phyloP scores from a whole-genome alignment of 306 rosid genomes.

The Purshia tridentata region DNA sequence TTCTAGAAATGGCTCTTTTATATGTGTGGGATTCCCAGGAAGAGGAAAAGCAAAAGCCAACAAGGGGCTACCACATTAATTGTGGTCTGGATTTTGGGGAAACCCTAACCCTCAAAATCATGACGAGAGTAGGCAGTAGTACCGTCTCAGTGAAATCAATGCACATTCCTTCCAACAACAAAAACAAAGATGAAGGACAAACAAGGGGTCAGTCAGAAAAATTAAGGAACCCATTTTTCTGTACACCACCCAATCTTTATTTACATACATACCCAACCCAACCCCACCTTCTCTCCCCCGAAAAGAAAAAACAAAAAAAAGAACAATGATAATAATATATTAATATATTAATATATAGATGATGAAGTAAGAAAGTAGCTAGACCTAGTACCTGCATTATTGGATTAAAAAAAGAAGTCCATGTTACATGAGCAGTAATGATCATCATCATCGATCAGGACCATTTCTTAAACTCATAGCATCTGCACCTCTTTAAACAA shows the following conservation, averaged over 20 bases:
- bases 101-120: conserved; percentile 6
- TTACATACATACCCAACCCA: conserved; percentile 27
- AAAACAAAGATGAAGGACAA: conserved; percentile 68
- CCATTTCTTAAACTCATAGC: conserved; percentile 16
- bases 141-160: conserved; percentile 41
- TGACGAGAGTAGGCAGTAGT: neutral
- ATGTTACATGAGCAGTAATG: conserved; percentile 11
- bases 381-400: conserved; percentile 22
- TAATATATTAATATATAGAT: no score
- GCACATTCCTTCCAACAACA: conserved; percentile 60
- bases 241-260: conserved; percentile 5
- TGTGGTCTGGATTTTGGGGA: neutral
- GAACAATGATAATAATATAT: conserved; percentile 4
- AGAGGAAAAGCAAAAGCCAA: neutral
- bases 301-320: neutral
- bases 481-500: neutral
- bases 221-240: conserved; percentile 22
- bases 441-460: conserved; percentile 30
- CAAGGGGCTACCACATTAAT: neutral
- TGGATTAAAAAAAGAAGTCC: conserved; percentile 30
- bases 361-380: conserved; percentile 9
- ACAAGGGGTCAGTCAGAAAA: conserved; percentile 38
- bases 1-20: neutral
- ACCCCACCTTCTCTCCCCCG: conserved; percentile 18
- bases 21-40: neutral